Evolutionary conservation across 805 yeast genomes (phyloP), one percentile per base, ranked within the genome.

Genomic region (Starmerella stigmatis): DNA sequence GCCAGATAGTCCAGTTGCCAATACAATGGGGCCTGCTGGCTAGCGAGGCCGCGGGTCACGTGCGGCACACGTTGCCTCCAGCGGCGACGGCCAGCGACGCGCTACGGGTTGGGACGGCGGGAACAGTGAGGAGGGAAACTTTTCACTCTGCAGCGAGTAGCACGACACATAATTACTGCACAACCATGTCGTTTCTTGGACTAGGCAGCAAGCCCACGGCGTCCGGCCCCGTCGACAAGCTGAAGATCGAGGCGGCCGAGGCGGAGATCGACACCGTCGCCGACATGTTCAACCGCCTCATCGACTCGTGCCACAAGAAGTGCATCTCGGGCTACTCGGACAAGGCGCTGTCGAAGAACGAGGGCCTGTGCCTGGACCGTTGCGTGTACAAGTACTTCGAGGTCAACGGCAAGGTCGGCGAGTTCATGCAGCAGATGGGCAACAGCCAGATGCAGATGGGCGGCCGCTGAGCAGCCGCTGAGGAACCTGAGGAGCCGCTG

Each of bases 231-330:
- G 40, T 52, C 32, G 48, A 44, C 48, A 42, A 43, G 28, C 45
- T 55, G 38, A 66, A 66, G 60, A 49, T 66, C 49, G 64, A 64
- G 40, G 94, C 94, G 55, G 98, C 98, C 43, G 97, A 89, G 69
- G 84, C 95, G 47, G 98, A 89, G 67, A 74, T 89, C 55, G 98
- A 89, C 65, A 81, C 92, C 79, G 95, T 89, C 57, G 88, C 96
- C 31, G 95, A 92, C 57, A 86, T 89, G 96, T 89, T 89, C 77
- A 89, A 89, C 76, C 58, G 79, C 59, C 71, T 88, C 59, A 94
- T 86, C 20, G 88, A 81, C 59, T 81, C 85, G 56, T 88, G 97
- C 64, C 92, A 88, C 66, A 65, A 69, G 56, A 88, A 88, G 69
- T 88, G 97, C 70, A 81, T 86, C 62, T n/a, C 17, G 19, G 57